Percentiles rank a stretch among this genome's conserved stretches.
Conservation (phyloP, 176 grass and related monocot genomes). For the Lolium rigidum region DNA sequence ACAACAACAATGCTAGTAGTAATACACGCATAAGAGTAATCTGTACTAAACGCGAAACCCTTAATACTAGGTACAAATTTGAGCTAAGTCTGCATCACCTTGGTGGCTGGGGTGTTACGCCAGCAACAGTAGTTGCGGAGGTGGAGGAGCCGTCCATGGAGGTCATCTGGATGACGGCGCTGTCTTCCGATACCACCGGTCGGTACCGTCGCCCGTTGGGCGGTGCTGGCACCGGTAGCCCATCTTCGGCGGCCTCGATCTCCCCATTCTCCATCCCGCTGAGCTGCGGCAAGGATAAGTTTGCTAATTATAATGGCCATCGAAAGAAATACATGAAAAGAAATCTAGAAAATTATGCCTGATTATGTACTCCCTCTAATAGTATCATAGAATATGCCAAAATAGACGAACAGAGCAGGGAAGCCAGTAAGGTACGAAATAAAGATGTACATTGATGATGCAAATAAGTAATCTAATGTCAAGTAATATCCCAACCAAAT, state of each 20-base stretch:
- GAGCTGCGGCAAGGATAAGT: slow-evolving; percentile 4
- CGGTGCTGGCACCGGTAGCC: slow-evolving; percentile 54
- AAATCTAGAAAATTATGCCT: slow-evolving; percentile 18
- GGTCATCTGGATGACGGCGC: slow-evolving; percentile 70
- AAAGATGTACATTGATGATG: not conserved
- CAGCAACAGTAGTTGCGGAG: not conserved
- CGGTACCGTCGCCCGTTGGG: slow-evolving; percentile 67
- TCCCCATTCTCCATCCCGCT: slow-evolving; percentile 81
- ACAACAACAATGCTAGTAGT: slow-evolving; percentile 15
- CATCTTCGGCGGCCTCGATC: slow-evolving; percentile 69
- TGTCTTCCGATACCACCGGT: slow-evolving; percentile 68
- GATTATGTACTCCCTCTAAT: not conserved
- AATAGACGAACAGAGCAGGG: not conserved
- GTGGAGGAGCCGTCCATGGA: slow-evolving; percentile 70
- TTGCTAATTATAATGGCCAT: slow-evolving; percentile 4
- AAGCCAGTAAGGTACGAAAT: slow-evolving; percentile 4
- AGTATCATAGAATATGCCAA: not conserved
- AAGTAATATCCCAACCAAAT: no score
- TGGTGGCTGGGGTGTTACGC: slow-evolving; percentile 48
- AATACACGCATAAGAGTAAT: not conserved
- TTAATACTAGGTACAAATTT: not conserved
- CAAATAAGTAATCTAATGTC: no score
- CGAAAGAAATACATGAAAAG: slow-evolving; percentile 1
- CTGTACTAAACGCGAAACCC: not conserved
- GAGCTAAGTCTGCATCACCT: slow-evolving; percentile 46